phyloP scores from a whole-genome alignment of 73 alveolate genomes.

The Stentor coeruleus region DNA sequence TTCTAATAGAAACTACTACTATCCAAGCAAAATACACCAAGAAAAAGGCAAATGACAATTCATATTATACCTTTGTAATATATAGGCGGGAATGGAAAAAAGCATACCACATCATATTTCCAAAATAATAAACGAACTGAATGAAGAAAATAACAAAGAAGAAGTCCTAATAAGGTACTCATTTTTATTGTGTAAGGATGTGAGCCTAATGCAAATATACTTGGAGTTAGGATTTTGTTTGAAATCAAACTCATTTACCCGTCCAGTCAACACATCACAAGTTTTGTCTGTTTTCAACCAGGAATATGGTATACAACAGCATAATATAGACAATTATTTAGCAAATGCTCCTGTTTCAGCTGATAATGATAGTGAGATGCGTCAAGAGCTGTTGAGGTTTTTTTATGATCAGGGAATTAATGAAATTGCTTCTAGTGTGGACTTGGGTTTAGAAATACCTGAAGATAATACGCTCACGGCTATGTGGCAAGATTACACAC shows the following conservation, averaged over 20 bases:
- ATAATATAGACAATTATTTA: not conserved
- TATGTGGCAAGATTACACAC: not conserved
- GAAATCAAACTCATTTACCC: not conserved
- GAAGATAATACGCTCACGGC: not conserved
- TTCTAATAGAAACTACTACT: no score
- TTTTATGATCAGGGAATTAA: not conserved
- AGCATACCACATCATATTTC: slow-evolving; percentile 12
- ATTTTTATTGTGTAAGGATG: not conserved
- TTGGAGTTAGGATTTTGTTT: slow-evolving; percentile 10
- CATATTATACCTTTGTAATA: no score
- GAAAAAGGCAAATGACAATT: no score
- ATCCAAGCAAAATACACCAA: no score
- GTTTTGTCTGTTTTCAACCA: not conserved
- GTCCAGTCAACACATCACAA: not conserved
- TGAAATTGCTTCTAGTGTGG: slow-evolving; percentile 6
- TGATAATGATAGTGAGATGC: not conserved
- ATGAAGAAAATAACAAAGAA: not conserved
- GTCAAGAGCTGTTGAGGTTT: not conserved
- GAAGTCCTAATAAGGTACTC: not conserved
- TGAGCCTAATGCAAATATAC: not conserved
- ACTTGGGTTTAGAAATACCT: not conserved
- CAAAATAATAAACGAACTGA: not conserved
- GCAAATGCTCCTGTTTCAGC: not conserved
- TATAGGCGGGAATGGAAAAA: slow-evolving; percentile 3
- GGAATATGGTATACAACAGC: slow-evolving; percentile 6